These are phyloP conservation scores for Fusarium marasasianum DNA, from an alignment of 2,329 filamentous ascomycete genomes.

Conservation along the genomic window DNA sequence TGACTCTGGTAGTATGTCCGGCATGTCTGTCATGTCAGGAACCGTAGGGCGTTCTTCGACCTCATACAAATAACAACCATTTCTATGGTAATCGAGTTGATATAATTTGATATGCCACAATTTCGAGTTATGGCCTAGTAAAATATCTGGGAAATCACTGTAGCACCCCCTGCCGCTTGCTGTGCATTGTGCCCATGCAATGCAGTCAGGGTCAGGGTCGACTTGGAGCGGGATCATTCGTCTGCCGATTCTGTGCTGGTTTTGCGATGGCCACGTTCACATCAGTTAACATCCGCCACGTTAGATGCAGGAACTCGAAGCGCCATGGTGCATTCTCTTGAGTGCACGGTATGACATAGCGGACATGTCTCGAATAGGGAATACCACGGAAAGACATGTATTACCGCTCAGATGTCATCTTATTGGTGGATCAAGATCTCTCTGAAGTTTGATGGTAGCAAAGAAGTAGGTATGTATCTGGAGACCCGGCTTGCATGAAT, in stretches of 20 bases:
- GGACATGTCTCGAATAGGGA: slow-evolving; percentile 17
- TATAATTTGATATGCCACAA: neutral
- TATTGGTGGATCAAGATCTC: slow-evolving; percentile 6
- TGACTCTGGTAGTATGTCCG: neutral
- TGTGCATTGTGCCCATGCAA: slow-evolving; percentile 17
- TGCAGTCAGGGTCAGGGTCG: slow-evolving; percentile 17
- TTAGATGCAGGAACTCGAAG: slow-evolving; percentile 44
- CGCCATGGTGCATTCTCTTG: slow-evolving; percentile 27
- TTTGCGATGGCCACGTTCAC: slow-evolving; percentile 26
- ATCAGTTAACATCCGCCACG: slow-evolving; percentile 43
- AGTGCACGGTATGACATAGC: slow-evolving; percentile 20
- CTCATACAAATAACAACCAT: neutral
- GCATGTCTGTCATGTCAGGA: neutral
- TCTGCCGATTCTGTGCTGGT: slow-evolving; percentile 15
- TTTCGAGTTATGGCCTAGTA: neutral
- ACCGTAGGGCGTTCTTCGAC: neutral
- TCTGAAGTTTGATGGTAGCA: neutral
- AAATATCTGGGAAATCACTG: neutral
- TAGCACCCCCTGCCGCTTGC: neutral
- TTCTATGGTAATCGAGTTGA: neutral
- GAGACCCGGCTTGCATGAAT: neutral
- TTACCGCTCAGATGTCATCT: slow-evolving; percentile 2
- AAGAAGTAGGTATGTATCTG: neutral
- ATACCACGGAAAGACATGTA: slow-evolving; percentile 26
- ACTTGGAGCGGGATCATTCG: slow-evolving; percentile 31